Percentiles rank a stretch among this genome's conserved stretches.
phyloP scores from a whole-genome alignment of 352 stramenopile species.

The Phytophthora crassamura region DNA sequence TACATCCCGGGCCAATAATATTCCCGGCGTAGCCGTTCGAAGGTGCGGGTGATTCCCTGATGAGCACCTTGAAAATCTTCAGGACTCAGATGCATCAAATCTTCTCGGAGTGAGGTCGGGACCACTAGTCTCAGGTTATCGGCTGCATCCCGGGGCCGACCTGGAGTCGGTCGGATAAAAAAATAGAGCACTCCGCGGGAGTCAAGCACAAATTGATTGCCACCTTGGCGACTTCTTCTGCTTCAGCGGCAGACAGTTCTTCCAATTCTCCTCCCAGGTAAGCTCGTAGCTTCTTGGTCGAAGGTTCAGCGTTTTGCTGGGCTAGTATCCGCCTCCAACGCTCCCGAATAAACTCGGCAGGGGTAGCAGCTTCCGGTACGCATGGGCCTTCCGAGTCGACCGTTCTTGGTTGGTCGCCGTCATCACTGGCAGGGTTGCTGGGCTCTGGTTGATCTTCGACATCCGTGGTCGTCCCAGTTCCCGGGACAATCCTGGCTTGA shows the following conservation, averaged over 20 bases:
- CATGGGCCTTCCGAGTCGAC: too few relatives aligned
- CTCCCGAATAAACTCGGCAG: background rate
- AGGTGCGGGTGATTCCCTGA: background rate
- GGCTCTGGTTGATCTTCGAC: too few relatives aligned
- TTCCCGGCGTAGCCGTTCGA: background rate
- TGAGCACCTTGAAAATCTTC: background rate
- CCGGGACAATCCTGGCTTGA: too few relatives aligned
- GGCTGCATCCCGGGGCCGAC: background rate
- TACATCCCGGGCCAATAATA: slow-evolving; percentile 6
- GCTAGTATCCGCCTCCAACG: background rate
- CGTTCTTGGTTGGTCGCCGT: too few relatives aligned
- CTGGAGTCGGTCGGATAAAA: background rate
- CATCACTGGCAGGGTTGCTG: too few relatives aligned
- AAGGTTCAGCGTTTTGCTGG: background rate
- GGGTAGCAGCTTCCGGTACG: too few relatives aligned
- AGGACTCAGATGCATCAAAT: background rate
- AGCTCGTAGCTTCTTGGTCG: background rate
- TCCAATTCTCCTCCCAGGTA: background rate
- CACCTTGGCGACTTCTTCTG: background rate
- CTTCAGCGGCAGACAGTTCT: background rate
- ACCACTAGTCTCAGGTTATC: background rate
- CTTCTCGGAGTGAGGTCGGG: background rate
- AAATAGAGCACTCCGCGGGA: background rate
- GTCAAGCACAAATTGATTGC: background rate
- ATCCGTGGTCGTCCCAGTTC: too few relatives aligned